These are phyloP conservation scores for Conringia planisiliqua DNA, from an alignment of 345 rosid species.

Conservation along the genomic window DNA sequence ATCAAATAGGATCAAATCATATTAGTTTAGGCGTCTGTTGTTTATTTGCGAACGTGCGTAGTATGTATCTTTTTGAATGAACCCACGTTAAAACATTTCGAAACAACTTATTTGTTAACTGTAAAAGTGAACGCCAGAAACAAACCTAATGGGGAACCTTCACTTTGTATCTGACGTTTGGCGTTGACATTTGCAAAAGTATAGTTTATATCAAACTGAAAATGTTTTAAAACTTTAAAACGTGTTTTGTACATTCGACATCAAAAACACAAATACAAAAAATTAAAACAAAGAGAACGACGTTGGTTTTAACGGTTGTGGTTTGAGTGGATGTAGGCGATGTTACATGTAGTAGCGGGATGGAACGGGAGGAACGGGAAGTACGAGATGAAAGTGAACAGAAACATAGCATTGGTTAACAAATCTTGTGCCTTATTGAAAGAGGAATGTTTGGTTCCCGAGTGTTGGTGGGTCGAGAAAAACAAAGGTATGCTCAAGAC, in stretches of 20 bases:
- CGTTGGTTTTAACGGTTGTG: not conserved
- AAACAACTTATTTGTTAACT: too few species aligned
- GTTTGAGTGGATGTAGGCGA: conserved; percentile 48
- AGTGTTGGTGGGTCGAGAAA: conserved; percentile 86
- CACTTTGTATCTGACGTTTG: too few species aligned
- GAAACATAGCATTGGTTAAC: conserved; percentile 80
- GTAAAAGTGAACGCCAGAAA: too few species aligned
- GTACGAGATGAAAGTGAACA: conserved; percentile 58
- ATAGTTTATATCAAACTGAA: too few species aligned
- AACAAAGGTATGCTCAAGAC: conserved; percentile 66
- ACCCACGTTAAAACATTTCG: too few species aligned
- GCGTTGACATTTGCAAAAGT: too few species aligned
- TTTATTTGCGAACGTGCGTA: too few species aligned
- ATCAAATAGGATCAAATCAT: too few species aligned
- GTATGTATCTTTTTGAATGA: too few species aligned
- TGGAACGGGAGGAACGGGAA: conserved; percentile 59
- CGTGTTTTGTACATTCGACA: not conserved
- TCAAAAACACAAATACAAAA: not conserved
- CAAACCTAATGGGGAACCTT: too few species aligned
- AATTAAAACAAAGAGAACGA: not conserved
- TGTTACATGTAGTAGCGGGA: conserved; percentile 74
- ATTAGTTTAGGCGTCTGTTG: too few species aligned
- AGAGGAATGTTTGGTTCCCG: conserved; percentile 71
- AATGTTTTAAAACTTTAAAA: too few species aligned
- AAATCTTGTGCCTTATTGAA: conserved; percentile 59